Base-by-base conservation (phyloP, 106 monocot genomes). In the Allium cepa region DNA sequence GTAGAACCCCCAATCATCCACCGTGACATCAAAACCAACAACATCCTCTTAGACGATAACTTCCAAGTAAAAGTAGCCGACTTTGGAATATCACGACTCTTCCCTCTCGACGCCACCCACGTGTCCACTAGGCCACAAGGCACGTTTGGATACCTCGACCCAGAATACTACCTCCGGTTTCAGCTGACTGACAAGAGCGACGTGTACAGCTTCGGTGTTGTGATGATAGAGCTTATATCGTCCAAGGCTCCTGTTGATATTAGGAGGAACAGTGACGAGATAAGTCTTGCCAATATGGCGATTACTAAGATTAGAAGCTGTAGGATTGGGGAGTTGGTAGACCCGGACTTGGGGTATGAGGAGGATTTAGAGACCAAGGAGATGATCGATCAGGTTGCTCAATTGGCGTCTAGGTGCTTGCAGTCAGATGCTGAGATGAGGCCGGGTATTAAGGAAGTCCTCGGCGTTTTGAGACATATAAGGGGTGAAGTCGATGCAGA, bases 81-180 rank as follows among this genome's bases (percentile, higher is more conserved):
- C 26, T 78, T 78, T 11, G 78, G 78, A 3, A 72, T 78, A 0
- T 78, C 78, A 0, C 45, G 78, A 14, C 77, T 78, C 17, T 71
- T 78, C 52, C 77, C 77, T 0, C 18, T 66, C 0, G 51, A 78
- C 11, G 78, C 72, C 16, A 73, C 72, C 0, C 78, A 78, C 53
- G 78, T 73, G 1, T 78, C 78, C 26, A 78, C 78, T 0, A 72
- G 68, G 11, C 78, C 78, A 0, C 78, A 78, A 26, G 78, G 78
- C 3, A 78, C 72, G 0, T 72, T 72, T 0, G 77, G 77, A 7
- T 78, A 78, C 9, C 50, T 78, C 7, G 77, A 78, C 59, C 77
- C 77, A 0, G 71, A 72, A 53, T 78, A 78, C 72, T 66, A 67
- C 51, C 65, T 26, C 11, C 72, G 64, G 66, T 78, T 50, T 66